Conservation (phyloP, 805 yeast species). For the Starmerella floricola region DNA sequence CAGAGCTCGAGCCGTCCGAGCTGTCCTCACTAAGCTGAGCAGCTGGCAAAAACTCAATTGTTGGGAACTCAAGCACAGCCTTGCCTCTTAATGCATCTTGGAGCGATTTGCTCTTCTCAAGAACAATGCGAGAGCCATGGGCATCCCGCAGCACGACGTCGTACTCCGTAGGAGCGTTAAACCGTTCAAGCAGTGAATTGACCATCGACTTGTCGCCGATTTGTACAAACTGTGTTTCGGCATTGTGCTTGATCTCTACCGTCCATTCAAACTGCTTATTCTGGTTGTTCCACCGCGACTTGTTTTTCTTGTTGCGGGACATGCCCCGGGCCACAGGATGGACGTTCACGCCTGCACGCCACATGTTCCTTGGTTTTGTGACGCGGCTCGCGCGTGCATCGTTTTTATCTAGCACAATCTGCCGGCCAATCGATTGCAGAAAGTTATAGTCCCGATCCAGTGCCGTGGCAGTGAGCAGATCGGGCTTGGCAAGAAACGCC, state of each 20-base stretch:
- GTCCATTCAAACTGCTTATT: slow-evolving; percentile 62
- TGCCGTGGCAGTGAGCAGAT: slow-evolving; percentile 33
- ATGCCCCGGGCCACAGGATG: slow-evolving; percentile 57
- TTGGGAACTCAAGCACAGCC: slow-evolving; percentile 68
- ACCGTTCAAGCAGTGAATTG: slow-evolving; percentile 1
- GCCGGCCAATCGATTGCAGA: slow-evolving; percentile 46
- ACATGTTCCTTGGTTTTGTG: slow-evolving; percentile 30
- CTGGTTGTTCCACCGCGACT: slow-evolving; percentile 57
- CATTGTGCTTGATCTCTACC: slow-evolving; percentile 35
- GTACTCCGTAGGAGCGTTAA: slow-evolving; percentile 3
- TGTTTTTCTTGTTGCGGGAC: slow-evolving; percentile 52
- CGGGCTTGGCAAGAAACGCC: slow-evolving; percentile 40
- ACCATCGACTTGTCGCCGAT: slow-evolving; percentile 19
- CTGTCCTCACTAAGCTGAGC: slow-evolving; percentile 10
- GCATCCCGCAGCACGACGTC: slow-evolving; percentile 20
- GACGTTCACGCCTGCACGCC: slow-evolving; percentile 55
- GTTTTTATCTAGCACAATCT: slow-evolving; percentile 43
- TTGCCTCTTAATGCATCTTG: slow-evolving; percentile 42
- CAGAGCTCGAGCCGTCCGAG: slow-evolving; percentile 8
- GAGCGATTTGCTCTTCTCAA: slow-evolving; percentile 28
- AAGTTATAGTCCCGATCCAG: slow-evolving; percentile 80
- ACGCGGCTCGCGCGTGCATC: slow-evolving; percentile 31
- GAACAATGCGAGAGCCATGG: slow-evolving; percentile 8
- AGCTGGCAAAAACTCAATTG: slow-evolving; percentile 31
- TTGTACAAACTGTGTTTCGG: slow-evolving; percentile 7